Percentiles rank a stretch among this genome's conserved stretches.
phyloP scores from a whole-genome alignment of 352 stramenopile species.

The Phytophthora pistaciae region DNA sequence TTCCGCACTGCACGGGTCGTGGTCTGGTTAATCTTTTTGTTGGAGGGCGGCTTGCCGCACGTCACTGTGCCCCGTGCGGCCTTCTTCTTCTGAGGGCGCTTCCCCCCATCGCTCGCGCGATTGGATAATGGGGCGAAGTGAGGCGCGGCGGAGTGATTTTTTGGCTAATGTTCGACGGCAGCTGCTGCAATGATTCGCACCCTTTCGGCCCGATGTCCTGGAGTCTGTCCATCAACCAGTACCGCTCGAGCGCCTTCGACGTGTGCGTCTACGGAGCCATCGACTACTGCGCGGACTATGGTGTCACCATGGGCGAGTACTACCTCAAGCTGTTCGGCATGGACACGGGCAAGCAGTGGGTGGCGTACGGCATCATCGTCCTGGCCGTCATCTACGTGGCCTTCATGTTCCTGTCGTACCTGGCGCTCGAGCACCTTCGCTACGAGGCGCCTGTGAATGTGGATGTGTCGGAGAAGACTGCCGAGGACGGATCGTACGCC shows the following conservation, averaged over 20 bases:
- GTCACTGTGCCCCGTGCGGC: too few relatives aligned
- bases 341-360: constrained; percentile 13
- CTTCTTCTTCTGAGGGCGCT: too few relatives aligned
- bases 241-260: constrained; percentile 28
- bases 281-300: constrained; percentile 24
- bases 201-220: too few relatives aligned
- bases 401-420: constrained; percentile 5
- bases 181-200: too few relatives aligned
- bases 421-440: not conserved
- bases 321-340: constrained; percentile 16
- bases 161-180: too few relatives aligned
- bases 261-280: constrained; percentile 31
- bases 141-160: too few relatives aligned
- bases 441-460: not conserved
- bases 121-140: too few relatives aligned
- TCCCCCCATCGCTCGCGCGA: too few relatives aligned
- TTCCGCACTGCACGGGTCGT: too few relatives aligned
- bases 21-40: too few relatives aligned
- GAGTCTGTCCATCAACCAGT: constrained; percentile 35
- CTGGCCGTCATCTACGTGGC: constrained; percentile 22
- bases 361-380: constrained; percentile 13
- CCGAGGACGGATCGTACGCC: not conserved
- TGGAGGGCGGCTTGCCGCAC: too few relatives aligned
- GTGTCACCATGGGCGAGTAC: constrained; percentile 40
- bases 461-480: not conserved